A percentile compares a stretch with the other conserved stretches of the same genome.
Evolutionary conservation across 129 eudicot genomes (phyloP).

Genomic region (Cynara cardunculus): DNA sequence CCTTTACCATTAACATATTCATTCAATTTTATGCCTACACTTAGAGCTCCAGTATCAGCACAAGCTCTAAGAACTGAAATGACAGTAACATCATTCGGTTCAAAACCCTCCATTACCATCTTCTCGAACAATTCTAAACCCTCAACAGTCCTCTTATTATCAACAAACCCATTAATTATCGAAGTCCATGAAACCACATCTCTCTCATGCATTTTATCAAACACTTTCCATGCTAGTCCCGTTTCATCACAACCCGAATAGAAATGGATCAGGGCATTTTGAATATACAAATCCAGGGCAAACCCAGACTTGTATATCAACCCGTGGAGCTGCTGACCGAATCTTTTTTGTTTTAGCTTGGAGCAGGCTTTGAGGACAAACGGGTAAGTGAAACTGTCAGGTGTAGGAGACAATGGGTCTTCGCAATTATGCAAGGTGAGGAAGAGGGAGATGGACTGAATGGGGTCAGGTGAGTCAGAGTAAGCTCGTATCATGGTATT

Average conservation of each 20-base stretch:
- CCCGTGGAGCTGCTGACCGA: slow-evolving; percentile 46
- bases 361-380: slow-evolving; percentile 50
- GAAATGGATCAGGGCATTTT: slow-evolving; percentile 34
- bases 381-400: slow-evolving; percentile 53
- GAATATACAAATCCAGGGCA: slow-evolving; percentile 25
- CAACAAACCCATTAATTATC: slow-evolving; percentile 44
- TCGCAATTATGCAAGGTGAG: slow-evolving; percentile 30
- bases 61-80: slow-evolving; percentile 54
- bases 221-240: slow-evolving; percentile 35
- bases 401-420: slow-evolving; percentile 22
- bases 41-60: slow-evolving; percentile 46
- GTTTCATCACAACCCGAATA: slow-evolving; percentile 32
- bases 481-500: slow-evolving; percentile 59
- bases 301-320: slow-evolving; percentile 27
- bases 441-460: slow-evolving; percentile 38
- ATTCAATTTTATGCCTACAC: slow-evolving; percentile 32
- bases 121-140: slow-evolving; percentile 26
- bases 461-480: slow-evolving; percentile 37
- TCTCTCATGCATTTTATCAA: slow-evolving; percentile 49
- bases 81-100: slow-evolving; percentile 43
- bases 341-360: slow-evolving; percentile 19
- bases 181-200: slow-evolving; percentile 54
- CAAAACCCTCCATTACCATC: slow-evolving; percentile 39
- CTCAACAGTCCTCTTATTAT: slow-evolving; percentile 33
- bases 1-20: slow-evolving; percentile 16